Percentiles rank a stretch among this genome's conserved stretches.
Evolutionary conservation across 1,139 yeast genomes (phyloP).

Genomic region (Pichia sp.): DNA sequence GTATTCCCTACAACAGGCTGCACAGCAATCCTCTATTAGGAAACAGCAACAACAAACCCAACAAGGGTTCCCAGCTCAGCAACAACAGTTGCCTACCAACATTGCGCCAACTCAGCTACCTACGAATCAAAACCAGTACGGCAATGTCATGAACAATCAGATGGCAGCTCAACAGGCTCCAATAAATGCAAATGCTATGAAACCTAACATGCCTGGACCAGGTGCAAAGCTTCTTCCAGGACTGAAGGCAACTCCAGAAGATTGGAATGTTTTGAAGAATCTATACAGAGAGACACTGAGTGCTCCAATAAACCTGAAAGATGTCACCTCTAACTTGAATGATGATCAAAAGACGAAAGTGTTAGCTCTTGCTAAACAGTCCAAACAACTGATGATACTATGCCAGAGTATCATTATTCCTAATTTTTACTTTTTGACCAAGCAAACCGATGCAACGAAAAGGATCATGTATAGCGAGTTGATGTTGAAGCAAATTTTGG

Average conservation of each 20-base stretch:
- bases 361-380: slow-evolving; percentile 47
- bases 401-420: slow-evolving; percentile 68
- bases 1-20: slow-evolving; percentile 5
- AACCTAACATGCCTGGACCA: slow-evolving; percentile 19
- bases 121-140: slow-evolving; percentile 27
- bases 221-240: slow-evolving; percentile 27
- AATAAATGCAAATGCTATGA: slow-evolving; percentile 1
- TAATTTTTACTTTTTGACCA: slow-evolving; percentile 66
- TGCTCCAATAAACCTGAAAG: slow-evolving; percentile 59
- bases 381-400: slow-evolving; percentile 57
- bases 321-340: slow-evolving; percentile 53
- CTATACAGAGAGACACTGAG: slow-evolving; percentile 64
- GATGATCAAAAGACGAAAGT: slow-evolving; percentile 61
- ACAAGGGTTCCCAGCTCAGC: slow-evolving; percentile 9
- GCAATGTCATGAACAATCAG: slow-evolving; percentile 8
- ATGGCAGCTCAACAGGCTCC: slow-evolving; percentile 11
- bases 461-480: slow-evolving; percentile 71
- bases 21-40: slow-evolving; percentile 6
- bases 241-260: slow-evolving; percentile 37
- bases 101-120: slow-evolving; percentile 16
- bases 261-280: slow-evolving; percentile 48
- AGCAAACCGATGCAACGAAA: slow-evolving; percentile 67
- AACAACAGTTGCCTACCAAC: slow-evolving; percentile 3
- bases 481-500: slow-evolving; percentile 71
- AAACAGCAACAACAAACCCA: slow-evolving; percentile 8